Evolutionary conservation across 2,329 filamentous ascomycete species (phyloP).

Genomic region (Chalaropsis ovoidea): DNA sequence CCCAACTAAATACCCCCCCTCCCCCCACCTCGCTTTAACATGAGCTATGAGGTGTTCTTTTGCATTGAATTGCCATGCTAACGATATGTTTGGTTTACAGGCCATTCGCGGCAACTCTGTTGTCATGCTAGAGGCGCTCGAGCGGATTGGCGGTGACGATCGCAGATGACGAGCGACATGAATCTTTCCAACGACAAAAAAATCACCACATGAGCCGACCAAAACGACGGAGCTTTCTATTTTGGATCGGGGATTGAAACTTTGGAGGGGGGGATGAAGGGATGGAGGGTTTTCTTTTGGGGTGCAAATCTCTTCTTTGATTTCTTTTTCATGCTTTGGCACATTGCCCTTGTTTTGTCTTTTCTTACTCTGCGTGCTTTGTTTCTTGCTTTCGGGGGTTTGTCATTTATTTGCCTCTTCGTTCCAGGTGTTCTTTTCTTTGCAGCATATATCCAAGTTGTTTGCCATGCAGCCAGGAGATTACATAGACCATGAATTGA

Average conservation of each 20-base stretch:
- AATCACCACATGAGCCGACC: constrained; percentile 1
- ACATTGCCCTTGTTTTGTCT: constrained; percentile 13
- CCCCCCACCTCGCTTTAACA: background rate
- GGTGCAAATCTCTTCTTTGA: background rate
- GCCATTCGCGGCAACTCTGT: constrained; percentile 97
- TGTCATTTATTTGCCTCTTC: background rate
- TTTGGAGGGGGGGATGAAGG: constrained; percentile 1
- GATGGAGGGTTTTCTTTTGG: constrained; percentile 1
- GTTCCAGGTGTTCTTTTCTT: constrained; percentile 6
- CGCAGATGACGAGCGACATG: constrained; percentile 33
- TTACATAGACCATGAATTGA: constrained; percentile 7
- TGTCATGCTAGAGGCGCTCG: constrained; percentile 85
- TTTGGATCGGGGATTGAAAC: background rate
- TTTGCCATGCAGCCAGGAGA: background rate
- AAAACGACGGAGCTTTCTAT: constrained; percentile 1
- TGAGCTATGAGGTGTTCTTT: background rate
- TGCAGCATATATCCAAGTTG: constrained; percentile 11
- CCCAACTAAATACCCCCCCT: background rate
- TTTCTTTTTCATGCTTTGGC: constrained; percentile 12
- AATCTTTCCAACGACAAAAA: constrained; percentile 11
- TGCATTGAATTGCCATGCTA: constrained; percentile 27
- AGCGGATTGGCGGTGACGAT: constrained; percentile 56
- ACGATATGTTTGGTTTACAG: constrained; percentile 35
- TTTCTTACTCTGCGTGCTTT: constrained; percentile 7
- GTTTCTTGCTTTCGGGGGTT: background rate